Base-by-base conservation (phyloP, 1,284 basidiomycete species). In the Apiotrichum brassicae region DNA sequence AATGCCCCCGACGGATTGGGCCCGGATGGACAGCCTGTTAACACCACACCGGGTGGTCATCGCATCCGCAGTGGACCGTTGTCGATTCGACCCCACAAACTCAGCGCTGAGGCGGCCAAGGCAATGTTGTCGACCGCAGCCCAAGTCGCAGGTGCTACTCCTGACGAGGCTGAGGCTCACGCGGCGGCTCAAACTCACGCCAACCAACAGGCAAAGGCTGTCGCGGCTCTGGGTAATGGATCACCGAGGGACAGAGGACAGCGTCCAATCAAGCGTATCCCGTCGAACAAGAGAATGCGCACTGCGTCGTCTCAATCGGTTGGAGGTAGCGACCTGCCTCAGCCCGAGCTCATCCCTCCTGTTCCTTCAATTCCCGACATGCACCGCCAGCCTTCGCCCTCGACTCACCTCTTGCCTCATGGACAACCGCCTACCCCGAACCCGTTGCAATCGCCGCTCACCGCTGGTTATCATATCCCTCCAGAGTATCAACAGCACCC, bases 1-100 rank as follows among this genome's bases (percentile, higher is more conserved):
- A 93, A 92, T 67, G 87, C 89, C 1, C 86, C 87, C 13, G 87
- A 89, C 60, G 87, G 87, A 4, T 55, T 62, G 35, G 70, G 68
- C 9, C 70, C 70, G 45, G 71, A 74, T 32, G 71, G 70, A 22
- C 61, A 65, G 53, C 65, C 68, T 1, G 44, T 66, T 2, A 70
- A 69, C 38, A 32, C 40, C 9, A 30, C 40, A 3, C 25, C 40
- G 9, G 40, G 26, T 16, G 28, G 24, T 22, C 25, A 42, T n/a
- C 40, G 40, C 11, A 42, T 42, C 16, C 25, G 28, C 5, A 42
- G 40, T 30, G 66, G 68, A 37, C 68, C 68, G 3, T 59, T 74
- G 25, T 66, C 72, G 16, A 72, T 71, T 47, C 63, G 70, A 23
- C 70, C 71, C 2, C 70, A 72, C 55, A 73, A 72, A 56, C 58